These are phyloP conservation scores for Mortierella claussenii DNA, from an alignment of 192 early-diverging fungal genomes.

Conservation along the genomic window DNA sequence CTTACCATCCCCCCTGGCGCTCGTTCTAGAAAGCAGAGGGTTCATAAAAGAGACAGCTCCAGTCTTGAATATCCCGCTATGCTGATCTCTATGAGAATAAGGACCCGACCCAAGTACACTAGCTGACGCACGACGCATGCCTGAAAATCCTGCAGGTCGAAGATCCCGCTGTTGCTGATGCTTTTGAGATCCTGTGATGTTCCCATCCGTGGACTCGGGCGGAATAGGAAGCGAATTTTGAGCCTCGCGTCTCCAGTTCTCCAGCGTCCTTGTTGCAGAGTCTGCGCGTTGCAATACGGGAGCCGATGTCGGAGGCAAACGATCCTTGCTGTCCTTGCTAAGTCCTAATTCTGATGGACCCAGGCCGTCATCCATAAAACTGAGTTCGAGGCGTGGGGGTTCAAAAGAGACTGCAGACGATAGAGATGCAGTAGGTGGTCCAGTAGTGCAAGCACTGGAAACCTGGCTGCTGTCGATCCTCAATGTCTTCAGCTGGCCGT, in stretches of 20 bases:
- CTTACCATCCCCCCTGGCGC: no score
- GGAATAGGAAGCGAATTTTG: slow-evolving; percentile 19
- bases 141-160: slow-evolving; percentile 19
- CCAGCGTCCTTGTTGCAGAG: not conserved
- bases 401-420: slow-evolving; percentile 47
- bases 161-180: slow-evolving; percentile 7
- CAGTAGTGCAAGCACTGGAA: not conserved
- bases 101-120: slow-evolving; percentile 6
- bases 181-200: not conserved
- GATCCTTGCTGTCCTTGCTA: not conserved
- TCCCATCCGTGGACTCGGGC: not conserved
- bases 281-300: slow-evolving; percentile 16
- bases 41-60: slow-evolving; percentile 1
- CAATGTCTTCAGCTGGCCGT: slow-evolving; percentile 22
- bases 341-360: slow-evolving; percentile 1
- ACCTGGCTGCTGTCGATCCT: slow-evolving; percentile 28
- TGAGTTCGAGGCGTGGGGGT: slow-evolving; percentile 39
- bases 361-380: slow-evolving; percentile 21
- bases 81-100: slow-evolving; percentile 19
- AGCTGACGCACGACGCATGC: slow-evolving; percentile 28
- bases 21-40: not conserved
- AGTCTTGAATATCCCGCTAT: slow-evolving; percentile 23
- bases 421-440: not conserved
- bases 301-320: slow-evolving; percentile 15
- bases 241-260: slow-evolving; percentile 22